phyloP scores from a whole-genome alignment of 768 basidiomycete species.

The Phylloporus arenicola region DNA sequence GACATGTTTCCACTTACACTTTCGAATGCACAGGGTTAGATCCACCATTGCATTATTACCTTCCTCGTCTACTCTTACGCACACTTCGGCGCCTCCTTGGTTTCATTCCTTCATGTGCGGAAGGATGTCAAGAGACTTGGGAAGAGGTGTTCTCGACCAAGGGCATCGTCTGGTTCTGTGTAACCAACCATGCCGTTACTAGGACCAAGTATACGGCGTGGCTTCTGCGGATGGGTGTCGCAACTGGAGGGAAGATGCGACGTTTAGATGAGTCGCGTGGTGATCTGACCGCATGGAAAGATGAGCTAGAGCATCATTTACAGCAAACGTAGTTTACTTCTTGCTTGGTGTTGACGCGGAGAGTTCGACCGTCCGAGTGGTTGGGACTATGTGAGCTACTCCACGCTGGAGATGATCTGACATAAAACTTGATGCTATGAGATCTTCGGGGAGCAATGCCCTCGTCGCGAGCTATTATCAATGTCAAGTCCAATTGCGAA shows the following conservation, averaged over 20 bases:
- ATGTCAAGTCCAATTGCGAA: too few relatives aligned
- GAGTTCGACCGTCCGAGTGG: background rate
- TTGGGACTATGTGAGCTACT: too few relatives aligned
- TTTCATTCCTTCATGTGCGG: conserved; percentile 37
- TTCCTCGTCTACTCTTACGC: conserved; percentile 52
- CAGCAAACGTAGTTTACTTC: conserved; percentile 2
- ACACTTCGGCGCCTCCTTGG: conserved; percentile 45
- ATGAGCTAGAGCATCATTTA: conserved; percentile 8
- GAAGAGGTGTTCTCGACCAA: conserved; percentile 40
- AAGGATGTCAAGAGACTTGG: conserved; percentile 44
- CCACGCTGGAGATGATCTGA: too few relatives aligned
- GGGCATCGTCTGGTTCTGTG: conserved; percentile 48
- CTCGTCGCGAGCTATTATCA: too few relatives aligned
- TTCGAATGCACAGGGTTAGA: conserved; percentile 50
- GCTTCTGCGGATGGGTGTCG: conserved; percentile 18
- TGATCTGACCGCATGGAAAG: conserved; percentile 39
- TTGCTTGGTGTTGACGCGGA: background rate
- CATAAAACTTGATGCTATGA: too few relatives aligned
- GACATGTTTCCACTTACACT: background rate
- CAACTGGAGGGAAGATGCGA: conserved; percentile 37
- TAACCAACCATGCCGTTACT: conserved; percentile 34
- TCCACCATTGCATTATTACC: conserved; percentile 55
- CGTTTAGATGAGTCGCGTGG: conserved; percentile 49
- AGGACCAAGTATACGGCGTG: conserved; percentile 16
- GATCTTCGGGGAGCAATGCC: too few relatives aligned